A percentile compares a stretch with the other conserved stretches of the same genome.
Evolutionary conservation across 305 asterid genomes (phyloP).

Genomic region (Galium porrigens): DNA sequence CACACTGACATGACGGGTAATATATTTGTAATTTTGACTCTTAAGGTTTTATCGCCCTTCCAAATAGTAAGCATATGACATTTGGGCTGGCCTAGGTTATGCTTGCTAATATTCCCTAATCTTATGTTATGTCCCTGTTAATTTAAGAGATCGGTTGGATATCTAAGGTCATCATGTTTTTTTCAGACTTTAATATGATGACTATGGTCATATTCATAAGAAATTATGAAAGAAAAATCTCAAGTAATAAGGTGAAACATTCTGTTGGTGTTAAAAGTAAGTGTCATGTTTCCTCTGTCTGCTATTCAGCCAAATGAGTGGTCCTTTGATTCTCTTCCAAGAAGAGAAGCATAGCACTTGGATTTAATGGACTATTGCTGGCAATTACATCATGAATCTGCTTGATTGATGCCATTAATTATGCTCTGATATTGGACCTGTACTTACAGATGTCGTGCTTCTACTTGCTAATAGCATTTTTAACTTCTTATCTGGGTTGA

Average conservation of each 20-base stretch:
- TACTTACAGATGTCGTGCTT: neutral
- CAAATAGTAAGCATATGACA: neutral
- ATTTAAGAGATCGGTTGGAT: neutral
- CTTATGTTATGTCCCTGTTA: neutral
- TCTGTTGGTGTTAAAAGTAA: neutral
- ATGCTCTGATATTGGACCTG: neutral
- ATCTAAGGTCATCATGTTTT: too few species aligned
- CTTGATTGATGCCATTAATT: neutral
- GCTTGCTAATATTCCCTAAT: neutral
- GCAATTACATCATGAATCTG: neutral
- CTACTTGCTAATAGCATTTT: too few species aligned
- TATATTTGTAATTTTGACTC: neutral
- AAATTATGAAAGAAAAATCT: too few species aligned
- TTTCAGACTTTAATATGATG: neutral
- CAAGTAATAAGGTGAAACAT: neutral
- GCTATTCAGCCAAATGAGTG: neutral
- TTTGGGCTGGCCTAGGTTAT: neutral
- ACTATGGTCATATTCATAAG: neutral
- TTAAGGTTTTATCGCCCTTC: neutral
- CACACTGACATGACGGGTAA: neutral
- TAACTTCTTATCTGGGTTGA: too few species aligned
- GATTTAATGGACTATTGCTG: neutral
- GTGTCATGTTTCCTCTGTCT: neutral
- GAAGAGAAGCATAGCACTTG: neutral
- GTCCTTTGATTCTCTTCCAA: neutral